A percentile compares a stretch with the other conserved stretches of the same genome.
These are phyloP conservation scores for Ilyonectria robusta DNA, from an alignment of 2,329 filamentous ascomycete genomes.

Conservation along the genomic window DNA sequence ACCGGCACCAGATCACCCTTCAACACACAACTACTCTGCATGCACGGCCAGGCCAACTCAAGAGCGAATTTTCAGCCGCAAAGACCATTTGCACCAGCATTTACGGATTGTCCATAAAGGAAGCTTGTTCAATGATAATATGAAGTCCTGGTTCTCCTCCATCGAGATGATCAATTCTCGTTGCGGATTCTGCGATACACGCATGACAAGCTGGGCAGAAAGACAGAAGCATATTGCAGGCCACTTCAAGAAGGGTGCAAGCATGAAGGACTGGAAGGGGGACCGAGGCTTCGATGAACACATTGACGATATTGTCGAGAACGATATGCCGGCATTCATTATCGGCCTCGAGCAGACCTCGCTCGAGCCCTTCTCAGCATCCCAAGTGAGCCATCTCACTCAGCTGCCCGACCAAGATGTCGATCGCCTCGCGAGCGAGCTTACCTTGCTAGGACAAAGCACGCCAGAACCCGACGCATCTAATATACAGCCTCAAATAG, in stretches of 20 bases:
- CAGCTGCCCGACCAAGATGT: neutral
- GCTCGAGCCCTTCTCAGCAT: slow-evolving; percentile 23
- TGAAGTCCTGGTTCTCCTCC: slow-evolving; percentile 12
- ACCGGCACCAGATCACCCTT: slow-evolving; percentile 7
- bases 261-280: slow-evolving; percentile 23
- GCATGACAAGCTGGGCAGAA: slow-evolving; percentile 12
- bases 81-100: slow-evolving; percentile 23
- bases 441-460: neutral
- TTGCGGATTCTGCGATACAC: slow-evolving; percentile 14
- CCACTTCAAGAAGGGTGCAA: slow-evolving; percentile 9
- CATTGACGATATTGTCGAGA: slow-evolving; percentile 15
- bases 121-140: neutral
- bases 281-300: slow-evolving; percentile 13
- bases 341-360: slow-evolving; percentile 14
- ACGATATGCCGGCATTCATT: slow-evolving; percentile 21
- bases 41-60: neutral
- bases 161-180: slow-evolving; percentile 18
- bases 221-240: slow-evolving; percentile 17
- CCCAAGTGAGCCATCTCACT: slow-evolving; percentile 5
- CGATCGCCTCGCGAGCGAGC: neutral
- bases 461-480: neutral
- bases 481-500: neutral
- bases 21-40: slow-evolving; percentile 6
- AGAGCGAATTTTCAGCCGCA: slow-evolving; percentile 12
- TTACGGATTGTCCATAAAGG: slow-evolving; percentile 12